Percentiles rank a stretch among this genome's conserved stretches.
phyloP scores from a whole-genome alignment of 176 grass and related monocot species.

The Musa itinerans region DNA sequence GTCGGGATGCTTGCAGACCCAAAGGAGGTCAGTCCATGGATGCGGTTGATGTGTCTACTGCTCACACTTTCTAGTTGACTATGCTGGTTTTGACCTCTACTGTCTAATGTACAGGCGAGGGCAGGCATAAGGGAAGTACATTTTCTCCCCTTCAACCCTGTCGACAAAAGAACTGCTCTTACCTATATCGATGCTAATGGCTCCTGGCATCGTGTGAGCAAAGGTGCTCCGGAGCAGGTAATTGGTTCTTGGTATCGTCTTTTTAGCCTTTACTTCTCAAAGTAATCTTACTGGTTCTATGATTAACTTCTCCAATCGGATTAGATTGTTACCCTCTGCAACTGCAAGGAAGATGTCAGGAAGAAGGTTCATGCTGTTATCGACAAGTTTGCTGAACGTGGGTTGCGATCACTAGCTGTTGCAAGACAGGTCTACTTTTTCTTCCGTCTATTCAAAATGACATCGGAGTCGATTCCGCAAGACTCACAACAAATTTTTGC shows the following conservation, averaged over 20 bases:
- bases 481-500: background rate
- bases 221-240: slow-evolving; percentile 85
- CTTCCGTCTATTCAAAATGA: background rate
- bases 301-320: background rate
- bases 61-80: slow-evolving; percentile 9
- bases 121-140: slow-evolving; percentile 48
- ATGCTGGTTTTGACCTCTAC: slow-evolving; percentile 12
- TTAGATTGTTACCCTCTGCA: slow-evolving; percentile 17
- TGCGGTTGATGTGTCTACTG: background rate
- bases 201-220: slow-evolving; percentile 67
- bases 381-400: slow-evolving; percentile 21
- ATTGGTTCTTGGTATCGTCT: background rate
- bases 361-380: slow-evolving; percentile 12
- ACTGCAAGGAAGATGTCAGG: slow-evolving; percentile 17
- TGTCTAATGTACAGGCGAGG: slow-evolving; percentile 41
- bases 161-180: slow-evolving; percentile 65
- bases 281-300: background rate
- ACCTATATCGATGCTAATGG: slow-evolving; percentile 56
- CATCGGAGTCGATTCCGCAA: background rate
- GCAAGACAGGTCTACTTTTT: slow-evolving; percentile 9
- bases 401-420: slow-evolving; percentile 20
- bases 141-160: slow-evolving; percentile 74
- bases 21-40: slow-evolving; percentile 43
- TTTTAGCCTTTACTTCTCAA: background rate
- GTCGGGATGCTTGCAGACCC: slow-evolving; percentile 55